phyloP scores from a whole-genome alignment of 495 filamentous ascomycete genomes.

The Letharia lupina region DNA sequence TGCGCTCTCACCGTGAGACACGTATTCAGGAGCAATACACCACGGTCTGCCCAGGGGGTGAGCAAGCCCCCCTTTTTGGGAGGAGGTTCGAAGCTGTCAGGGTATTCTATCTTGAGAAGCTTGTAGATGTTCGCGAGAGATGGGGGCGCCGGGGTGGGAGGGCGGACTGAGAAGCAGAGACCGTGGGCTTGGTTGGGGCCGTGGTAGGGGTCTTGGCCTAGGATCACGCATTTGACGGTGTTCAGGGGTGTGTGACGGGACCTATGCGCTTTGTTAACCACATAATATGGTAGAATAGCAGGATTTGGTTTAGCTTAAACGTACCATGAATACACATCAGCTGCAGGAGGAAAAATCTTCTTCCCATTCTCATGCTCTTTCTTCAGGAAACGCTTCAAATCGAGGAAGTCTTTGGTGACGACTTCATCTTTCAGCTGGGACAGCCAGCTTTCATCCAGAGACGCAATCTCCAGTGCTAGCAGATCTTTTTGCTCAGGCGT shows the following conservation, averaged over 20 bases:
- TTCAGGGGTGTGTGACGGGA: conserved; percentile 82
- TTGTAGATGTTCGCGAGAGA: conserved; percentile 89
- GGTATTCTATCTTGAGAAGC: conserved; percentile 78
- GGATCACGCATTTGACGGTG: conserved; percentile 77
- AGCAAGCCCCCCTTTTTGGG: conserved; percentile 70
- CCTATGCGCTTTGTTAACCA: conserved; percentile 38
- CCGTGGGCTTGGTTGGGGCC: conserved; percentile 93
- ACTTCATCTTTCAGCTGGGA: conserved; percentile 78
- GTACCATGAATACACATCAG: conserved; percentile 94
- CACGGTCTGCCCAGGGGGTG: conserved; percentile 86
- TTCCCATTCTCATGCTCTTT: conserved; percentile 56
- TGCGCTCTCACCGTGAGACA: conserved; percentile 86
- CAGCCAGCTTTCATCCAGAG: conserved; percentile 84
- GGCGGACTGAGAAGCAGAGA: conserved; percentile 85
- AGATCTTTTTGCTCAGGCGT: conserved; percentile 74
- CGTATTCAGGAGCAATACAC: conserved; percentile 86
- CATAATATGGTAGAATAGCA: not conserved
- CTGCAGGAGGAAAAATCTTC: conserved; percentile 73
- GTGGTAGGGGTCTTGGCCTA: conserved; percentile 97
- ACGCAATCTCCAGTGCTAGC: conserved; percentile 82
- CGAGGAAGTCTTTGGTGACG: conserved; percentile 65
- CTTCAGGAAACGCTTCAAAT: conserved; percentile 79
- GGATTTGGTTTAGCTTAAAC: conserved; percentile 9
- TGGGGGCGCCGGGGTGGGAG: conserved; percentile 79
- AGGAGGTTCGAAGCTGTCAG: conserved; percentile 57